Conservation (phyloP, 768 basidiomycete species). For the Agaricus blazei region DNA sequence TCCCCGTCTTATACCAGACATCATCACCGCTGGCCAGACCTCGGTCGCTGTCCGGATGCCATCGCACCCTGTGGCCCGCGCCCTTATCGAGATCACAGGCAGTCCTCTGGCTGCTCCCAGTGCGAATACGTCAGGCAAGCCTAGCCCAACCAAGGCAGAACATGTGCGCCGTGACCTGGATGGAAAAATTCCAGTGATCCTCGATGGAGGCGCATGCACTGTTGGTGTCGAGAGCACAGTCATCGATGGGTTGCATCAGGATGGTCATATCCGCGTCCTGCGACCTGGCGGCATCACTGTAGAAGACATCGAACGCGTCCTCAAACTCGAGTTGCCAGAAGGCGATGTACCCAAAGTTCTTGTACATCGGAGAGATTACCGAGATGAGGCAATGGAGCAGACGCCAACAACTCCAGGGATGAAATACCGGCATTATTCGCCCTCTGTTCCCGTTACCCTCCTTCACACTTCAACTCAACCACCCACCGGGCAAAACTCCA, state of each 20-base stretch:
- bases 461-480: conserved; percentile 48
- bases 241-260: conserved; percentile 75
- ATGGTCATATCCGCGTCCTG: conserved; percentile 75
- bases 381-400: conserved; percentile 61
- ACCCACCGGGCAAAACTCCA: conserved; percentile 26
- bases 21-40: conserved; percentile 73
- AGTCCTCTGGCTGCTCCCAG: conserved; percentile 90
- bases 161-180: conserved; percentile 80
- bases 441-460: conserved; percentile 79
- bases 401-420: conserved; percentile 95
- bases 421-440: conserved; percentile 98
- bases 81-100: conserved; percentile 71
- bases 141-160: conserved; percentile 85
- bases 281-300: conserved; percentile 91
- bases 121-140: conserved; percentile 91
- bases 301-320: conserved; percentile 70
- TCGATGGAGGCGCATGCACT: conserved; percentile 89
- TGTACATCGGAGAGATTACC: conserved; percentile 77
- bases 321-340: conserved; percentile 34
- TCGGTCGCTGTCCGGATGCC: conserved; percentile 94
- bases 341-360: conserved; percentile 51
- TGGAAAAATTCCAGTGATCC: conserved; percentile 68
- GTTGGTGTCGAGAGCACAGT: conserved; percentile 97
- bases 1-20: conserved; percentile 53
- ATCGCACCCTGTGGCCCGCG: conserved; percentile 87